Conservation (phyloP, 768 basidiomycete genomes). For the Sarcomyxa edulis region DNA sequence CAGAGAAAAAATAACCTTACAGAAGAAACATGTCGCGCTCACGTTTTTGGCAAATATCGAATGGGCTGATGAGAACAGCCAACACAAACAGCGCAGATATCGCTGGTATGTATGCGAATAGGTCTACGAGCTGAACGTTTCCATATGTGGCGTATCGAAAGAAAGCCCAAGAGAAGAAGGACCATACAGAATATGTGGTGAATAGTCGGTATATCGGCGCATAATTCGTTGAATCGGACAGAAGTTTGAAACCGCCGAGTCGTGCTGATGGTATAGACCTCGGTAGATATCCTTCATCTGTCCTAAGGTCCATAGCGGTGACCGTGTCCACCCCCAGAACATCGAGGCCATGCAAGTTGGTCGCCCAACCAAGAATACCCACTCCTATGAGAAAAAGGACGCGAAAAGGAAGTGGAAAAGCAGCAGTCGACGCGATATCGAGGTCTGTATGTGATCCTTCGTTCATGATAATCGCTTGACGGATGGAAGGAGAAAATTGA, state of each 20-base stretch:
- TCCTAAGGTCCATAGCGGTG: slow-evolving; percentile 61
- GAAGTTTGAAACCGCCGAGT: slow-evolving; percentile 23
- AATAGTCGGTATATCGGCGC: slow-evolving; percentile 65
- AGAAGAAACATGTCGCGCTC: slow-evolving; percentile 75
- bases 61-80: slow-evolving; percentile 60
- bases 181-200: slow-evolving; percentile 53
- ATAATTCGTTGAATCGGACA: slow-evolving; percentile 35
- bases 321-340: slow-evolving; percentile 69
- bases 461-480: slow-evolving; percentile 4
- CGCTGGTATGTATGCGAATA: slow-evolving; percentile 71
- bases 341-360: slow-evolving; percentile 84
- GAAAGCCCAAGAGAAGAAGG: slow-evolving; percentile 60
- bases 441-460: slow-evolving; percentile 13
- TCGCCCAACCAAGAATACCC: slow-evolving; percentile 87
- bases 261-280: slow-evolving; percentile 21
- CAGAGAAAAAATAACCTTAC: slow-evolving; percentile 42
- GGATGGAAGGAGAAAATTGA: neutral
- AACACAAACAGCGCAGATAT: slow-evolving; percentile 56
- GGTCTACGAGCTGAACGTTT: slow-evolving; percentile 58
- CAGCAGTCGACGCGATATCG: slow-evolving; percentile 44
- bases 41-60: slow-evolving; percentile 55
- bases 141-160: slow-evolving; percentile 60
- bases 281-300: slow-evolving; percentile 21
- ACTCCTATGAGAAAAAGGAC: slow-evolving; percentile 75
- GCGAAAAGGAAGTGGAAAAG: slow-evolving; percentile 89